Base-by-base conservation (phyloP, 306 rosid species). In the Malus sieversii region DNA sequence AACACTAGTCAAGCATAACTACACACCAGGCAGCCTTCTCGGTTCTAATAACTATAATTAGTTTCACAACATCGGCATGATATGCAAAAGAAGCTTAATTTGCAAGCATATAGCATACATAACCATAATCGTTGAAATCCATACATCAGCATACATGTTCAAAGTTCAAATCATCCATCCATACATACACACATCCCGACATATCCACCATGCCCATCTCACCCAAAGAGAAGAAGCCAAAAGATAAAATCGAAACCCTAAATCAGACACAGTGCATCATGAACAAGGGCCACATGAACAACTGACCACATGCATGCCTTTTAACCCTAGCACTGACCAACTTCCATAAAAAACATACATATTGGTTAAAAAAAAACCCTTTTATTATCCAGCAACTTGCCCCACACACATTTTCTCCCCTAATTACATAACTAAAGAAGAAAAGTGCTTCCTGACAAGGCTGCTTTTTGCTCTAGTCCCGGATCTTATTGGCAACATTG, bases 401-500 rank as follows among this genome's bases (percentile, higher is more conserved):
- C 68, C 55, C 79, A 71, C 71, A 77, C 69, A 35, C 66, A 61
- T 23, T 79, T 84, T 85, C 77, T 83, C 40, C 22, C 8, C 9
- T 16, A 8, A 59, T 72, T 79, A 30, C 16, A 68, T 60, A 74
- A 70, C 64, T 29, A 72, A 75, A 68, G 82, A 77, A 73, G 83
- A 83, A 79, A 62, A 30, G 59, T 68, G 7, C 33, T 32, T 67
- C 8, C 14, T 22, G 11, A 11, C 27, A 55, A 40, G 70, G 51
- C 16, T 80, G 29, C 75, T 73, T 82, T 74, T 44, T 83, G 40
- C 40, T 82, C 68, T 84, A 91, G 75, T 84, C 85, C 73, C 81
- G 91, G 85, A 77, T 90, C 78, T 88, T 92, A 92, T 95, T 95
- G 81, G 92, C 90, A 70, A 86, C 81, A 83, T 88, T 90, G 86